Evolutionary conservation across 2,329 filamentous ascomycete genomes (phyloP).

Genomic region (Zarea fungicola): DNA sequence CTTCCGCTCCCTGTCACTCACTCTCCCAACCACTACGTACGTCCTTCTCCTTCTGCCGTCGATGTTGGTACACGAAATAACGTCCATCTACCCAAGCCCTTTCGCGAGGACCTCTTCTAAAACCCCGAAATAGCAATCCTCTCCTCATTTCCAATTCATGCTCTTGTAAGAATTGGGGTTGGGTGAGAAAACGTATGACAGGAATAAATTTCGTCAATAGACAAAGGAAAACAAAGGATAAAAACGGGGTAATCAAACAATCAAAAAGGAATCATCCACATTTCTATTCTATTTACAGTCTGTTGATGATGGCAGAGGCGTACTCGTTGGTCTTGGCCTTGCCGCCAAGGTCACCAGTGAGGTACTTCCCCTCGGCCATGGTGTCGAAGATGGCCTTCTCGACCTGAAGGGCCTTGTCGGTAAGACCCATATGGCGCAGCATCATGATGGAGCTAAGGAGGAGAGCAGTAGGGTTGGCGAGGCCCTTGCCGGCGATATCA

Average conservation of each 20-base stretch:
- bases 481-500: conserved; percentile 91
- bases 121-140: background rate
- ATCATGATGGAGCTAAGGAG: conserved; percentile 98
- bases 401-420: conserved; percentile 77
- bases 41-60: conserved; percentile 5
- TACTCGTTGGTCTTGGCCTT: conserved; percentile 96
- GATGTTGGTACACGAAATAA: conserved; percentile 13
- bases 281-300: conserved; percentile 43
- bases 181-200: too few species aligned
- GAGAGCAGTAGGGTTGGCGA: conserved; percentile 95
- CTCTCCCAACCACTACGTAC: background rate
- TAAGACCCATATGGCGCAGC: conserved; percentile 95
- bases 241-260: conserved; percentile 13
- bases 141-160: background rate
- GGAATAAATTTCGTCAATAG: conserved; percentile 3
- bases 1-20: conserved; percentile 3
- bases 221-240: conserved; percentile 7
- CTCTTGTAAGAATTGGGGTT: too few species aligned
- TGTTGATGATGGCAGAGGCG: conserved; percentile 80
- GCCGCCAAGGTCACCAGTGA: conserved; percentile 94
- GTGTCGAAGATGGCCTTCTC: conserved; percentile 94
- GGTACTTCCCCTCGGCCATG: conserved; percentile 88
- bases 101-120: background rate
- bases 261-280: conserved; percentile 6
- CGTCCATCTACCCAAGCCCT: conserved; percentile 11